These are phyloP conservation scores for Kurtzmaniella cleridarum DNA, from an alignment of 805 yeast genomes.

Conservation along the genomic window DNA sequence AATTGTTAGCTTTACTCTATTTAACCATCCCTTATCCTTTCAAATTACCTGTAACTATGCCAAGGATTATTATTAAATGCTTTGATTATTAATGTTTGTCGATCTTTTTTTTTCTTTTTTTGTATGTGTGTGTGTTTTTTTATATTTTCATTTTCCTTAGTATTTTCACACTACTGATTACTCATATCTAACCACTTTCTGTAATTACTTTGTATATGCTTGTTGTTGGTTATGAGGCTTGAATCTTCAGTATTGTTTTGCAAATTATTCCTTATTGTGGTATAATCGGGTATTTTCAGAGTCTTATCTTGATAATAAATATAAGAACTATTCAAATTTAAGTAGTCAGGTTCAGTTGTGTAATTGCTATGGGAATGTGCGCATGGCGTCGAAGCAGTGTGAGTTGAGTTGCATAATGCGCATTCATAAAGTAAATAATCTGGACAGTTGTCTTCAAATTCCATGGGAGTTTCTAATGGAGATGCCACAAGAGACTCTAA, in stretches of 20 bases:
- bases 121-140: too few species aligned
- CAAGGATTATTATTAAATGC: too few species aligned
- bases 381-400: slow-evolving; percentile 1
- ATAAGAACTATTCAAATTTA: background rate
- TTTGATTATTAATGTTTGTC: slow-evolving; percentile 1
- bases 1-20: too few species aligned
- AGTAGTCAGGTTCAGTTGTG: background rate
- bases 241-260: background rate
- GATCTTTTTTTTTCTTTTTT: background rate
- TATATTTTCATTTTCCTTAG: background rate
- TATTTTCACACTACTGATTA: background rate
- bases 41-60: too few species aligned
- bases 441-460: slow-evolving; percentile 1
- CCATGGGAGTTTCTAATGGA: slow-evolving; percentile 3
- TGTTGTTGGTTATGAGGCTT: background rate
- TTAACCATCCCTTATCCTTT: too few species aligned
- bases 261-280: slow-evolving; percentile 1
- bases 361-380: background rate
- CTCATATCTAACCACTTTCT: slow-evolving; percentile 5
- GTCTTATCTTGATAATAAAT: background rate
- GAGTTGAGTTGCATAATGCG: slow-evolving; percentile 11
- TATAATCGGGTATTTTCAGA: background rate
- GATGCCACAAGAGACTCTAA: slow-evolving; percentile 1
- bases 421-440: slow-evolving; percentile 13
- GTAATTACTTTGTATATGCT: slow-evolving; percentile 4